A percentile compares a stretch with the other conserved stretches of the same genome.
phyloP scores from a whole-genome alignment of 805 yeast genomes.

The Schwanniomyces pseudopolymorphus region DNA sequence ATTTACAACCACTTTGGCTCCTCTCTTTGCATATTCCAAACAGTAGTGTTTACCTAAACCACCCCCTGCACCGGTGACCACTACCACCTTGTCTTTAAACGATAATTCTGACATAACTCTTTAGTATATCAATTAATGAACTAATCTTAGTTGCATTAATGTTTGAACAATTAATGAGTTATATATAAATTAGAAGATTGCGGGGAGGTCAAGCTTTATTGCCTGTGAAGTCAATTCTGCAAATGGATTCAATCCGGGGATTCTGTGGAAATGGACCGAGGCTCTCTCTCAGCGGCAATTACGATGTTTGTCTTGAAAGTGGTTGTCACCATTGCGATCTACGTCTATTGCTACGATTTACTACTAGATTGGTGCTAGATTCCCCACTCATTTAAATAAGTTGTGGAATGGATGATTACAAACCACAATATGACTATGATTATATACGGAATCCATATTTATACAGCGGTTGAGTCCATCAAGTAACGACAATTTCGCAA shows the following conservation, averaged over 20 bases:
- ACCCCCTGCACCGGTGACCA: conserved; percentile 97
- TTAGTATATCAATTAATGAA: neutral
- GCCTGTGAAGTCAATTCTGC: neutral
- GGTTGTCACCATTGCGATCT: no score
- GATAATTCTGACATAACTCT: conserved; percentile 31
- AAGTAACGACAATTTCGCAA: no score
- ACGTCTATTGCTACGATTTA: no score
- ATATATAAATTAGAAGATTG: neutral
- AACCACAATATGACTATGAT: no score
- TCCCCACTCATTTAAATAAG: no score
- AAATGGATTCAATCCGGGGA: neutral
- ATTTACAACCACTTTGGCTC: conserved; percentile 93
- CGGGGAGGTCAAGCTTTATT: neutral
- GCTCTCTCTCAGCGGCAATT: neutral
- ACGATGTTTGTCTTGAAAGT: no score
- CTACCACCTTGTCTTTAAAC: conserved; percentile 83
- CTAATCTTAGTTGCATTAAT: neutral
- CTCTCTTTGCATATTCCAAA: conserved; percentile 80
- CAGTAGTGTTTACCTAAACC: conserved; percentile 92
- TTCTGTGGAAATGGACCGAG: neutral
- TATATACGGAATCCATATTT: no score
- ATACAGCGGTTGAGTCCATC: no score
- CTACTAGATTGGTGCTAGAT: no score
- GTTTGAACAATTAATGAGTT: neutral
- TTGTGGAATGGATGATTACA: no score